Percentiles rank a stretch among this genome's conserved stretches.
phyloP scores from a whole-genome alignment of 345 rosid species.

The Mercurialis annua region DNA sequence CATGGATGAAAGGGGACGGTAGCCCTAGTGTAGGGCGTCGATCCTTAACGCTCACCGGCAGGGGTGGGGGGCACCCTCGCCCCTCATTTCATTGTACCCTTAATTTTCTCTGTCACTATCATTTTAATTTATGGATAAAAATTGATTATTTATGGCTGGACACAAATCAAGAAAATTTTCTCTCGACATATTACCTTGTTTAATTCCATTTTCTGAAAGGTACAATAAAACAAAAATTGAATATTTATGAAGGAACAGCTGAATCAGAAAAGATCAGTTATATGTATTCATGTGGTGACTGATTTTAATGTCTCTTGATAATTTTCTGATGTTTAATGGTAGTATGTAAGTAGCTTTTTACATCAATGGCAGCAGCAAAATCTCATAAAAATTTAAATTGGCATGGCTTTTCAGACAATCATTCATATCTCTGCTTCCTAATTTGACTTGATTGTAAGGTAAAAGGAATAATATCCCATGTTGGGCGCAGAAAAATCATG shows the following conservation, averaged over 20 bases:
- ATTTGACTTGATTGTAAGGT: no score
- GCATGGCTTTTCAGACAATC: not conserved
- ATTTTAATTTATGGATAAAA: no score
- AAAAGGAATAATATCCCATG: no score
- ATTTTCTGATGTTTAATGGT: not conserved
- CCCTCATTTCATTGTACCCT: no score
- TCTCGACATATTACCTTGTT: not conserved
- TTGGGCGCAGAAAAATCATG: no score
- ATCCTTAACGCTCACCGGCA: no score
- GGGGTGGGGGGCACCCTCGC: no score
- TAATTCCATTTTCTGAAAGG: not conserved
- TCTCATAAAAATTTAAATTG: not conserved
- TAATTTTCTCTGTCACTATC: no score
- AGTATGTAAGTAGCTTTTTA: not conserved
- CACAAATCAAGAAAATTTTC: not conserved
- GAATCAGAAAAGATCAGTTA: not conserved
- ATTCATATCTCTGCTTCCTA: not conserved
- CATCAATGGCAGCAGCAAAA: not conserved
- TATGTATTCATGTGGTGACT: not conserved
- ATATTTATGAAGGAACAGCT: slow-evolving; percentile 4
- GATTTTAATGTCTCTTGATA: not conserved
- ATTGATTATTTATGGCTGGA: not conserved
- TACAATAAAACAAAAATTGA: not conserved
- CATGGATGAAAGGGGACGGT: no score
- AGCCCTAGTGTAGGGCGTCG: no score